phyloP scores from a whole-genome alignment of 345 rosid species.

The Gossypioides kirkii region DNA sequence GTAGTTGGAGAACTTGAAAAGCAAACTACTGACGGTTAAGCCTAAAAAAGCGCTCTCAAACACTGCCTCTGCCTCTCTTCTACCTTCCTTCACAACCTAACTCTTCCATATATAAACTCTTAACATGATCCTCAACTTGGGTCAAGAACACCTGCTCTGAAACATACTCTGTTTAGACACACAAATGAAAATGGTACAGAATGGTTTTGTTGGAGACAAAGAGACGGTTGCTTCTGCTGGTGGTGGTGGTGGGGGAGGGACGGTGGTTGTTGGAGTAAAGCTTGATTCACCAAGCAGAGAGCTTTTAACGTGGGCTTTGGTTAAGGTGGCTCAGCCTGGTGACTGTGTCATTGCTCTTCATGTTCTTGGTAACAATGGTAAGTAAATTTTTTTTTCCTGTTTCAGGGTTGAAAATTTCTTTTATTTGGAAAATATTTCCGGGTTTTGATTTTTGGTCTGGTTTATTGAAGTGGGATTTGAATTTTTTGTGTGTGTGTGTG shows the following conservation, averaged over 20 bases:
- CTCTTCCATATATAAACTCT: conserved; percentile 23
- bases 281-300: conserved; percentile 71
- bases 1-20: conserved; percentile 45
- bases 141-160: neutral
- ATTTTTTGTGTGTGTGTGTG: neutral
- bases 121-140: conserved; percentile 26
- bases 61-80: conserved; percentile 5
- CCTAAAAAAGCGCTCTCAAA: conserved; percentile 7
- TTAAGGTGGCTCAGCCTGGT: conserved; percentile 81
- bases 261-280: conserved; percentile 83
- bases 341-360: conserved; percentile 87
- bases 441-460: neutral
- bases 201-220: conserved; percentile 17
- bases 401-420: neutral
- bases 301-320: conserved; percentile 84
- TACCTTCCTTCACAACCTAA: conserved; percentile 5
- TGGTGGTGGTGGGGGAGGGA: conserved; percentile 52
- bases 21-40: conserved; percentile 60
- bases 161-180: conserved; percentile 10
- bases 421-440: conserved; percentile 1
- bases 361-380: conserved; percentile 58
- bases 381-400: neutral
- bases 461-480: neutral
- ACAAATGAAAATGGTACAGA: conserved; percentile 38
- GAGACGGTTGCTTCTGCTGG: conserved; percentile 29